Evolutionary conservation across 2,329 filamentous ascomycete species (phyloP).

Genomic region (Waltergamsia citrina): DNA sequence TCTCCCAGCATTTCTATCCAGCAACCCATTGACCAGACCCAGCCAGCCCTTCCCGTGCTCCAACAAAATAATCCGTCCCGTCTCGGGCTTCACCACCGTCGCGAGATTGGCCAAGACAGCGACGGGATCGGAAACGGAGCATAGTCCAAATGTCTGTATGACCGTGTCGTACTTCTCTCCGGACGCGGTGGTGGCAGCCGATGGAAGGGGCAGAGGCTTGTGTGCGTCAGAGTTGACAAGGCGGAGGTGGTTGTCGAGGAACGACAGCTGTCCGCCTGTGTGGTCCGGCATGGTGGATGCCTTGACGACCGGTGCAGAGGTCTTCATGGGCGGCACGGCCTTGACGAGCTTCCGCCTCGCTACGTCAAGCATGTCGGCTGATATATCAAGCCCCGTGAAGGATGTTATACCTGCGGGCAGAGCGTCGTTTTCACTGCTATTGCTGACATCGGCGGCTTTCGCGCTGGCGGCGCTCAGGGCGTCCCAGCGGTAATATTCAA

Average conservation of each 20-base stretch:
- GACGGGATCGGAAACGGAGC: slow-evolving; percentile 49
- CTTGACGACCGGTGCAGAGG: slow-evolving; percentile 18
- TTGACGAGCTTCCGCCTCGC: slow-evolving; percentile 41
- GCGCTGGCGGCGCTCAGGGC: slow-evolving; percentile 18
- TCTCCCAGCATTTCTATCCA: slow-evolving; percentile 43
- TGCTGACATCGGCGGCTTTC: slow-evolving; percentile 4
- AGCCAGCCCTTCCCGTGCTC: slow-evolving; percentile 53
- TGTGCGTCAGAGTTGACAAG: slow-evolving; percentile 39
- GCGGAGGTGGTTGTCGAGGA: slow-evolving; percentile 32
- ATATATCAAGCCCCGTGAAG: slow-evolving; percentile 55
- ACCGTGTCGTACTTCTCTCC: slow-evolving; percentile 47
- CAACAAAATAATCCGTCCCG: slow-evolving; percentile 50
- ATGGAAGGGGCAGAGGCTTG: slow-evolving; percentile 28
- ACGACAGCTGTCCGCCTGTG: slow-evolving; percentile 25
- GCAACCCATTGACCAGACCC: slow-evolving; percentile 41
- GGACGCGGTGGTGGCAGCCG: slow-evolving; percentile 19
- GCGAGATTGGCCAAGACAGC: slow-evolving; percentile 44
- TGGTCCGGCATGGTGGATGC: slow-evolving; percentile 21
- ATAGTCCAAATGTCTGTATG: slow-evolving; percentile 56
- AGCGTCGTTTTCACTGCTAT: slow-evolving; percentile 5
- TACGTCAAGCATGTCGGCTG: slow-evolving; percentile 49
- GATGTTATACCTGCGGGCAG: slow-evolving; percentile 29
- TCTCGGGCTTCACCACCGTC: slow-evolving; percentile 37
- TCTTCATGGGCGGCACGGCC: slow-evolving; percentile 27
- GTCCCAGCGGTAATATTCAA: slow-evolving; percentile 49